Conservation (phyloP, 176 grass and related monocot genomes). For the Avena eriantha region DNA sequence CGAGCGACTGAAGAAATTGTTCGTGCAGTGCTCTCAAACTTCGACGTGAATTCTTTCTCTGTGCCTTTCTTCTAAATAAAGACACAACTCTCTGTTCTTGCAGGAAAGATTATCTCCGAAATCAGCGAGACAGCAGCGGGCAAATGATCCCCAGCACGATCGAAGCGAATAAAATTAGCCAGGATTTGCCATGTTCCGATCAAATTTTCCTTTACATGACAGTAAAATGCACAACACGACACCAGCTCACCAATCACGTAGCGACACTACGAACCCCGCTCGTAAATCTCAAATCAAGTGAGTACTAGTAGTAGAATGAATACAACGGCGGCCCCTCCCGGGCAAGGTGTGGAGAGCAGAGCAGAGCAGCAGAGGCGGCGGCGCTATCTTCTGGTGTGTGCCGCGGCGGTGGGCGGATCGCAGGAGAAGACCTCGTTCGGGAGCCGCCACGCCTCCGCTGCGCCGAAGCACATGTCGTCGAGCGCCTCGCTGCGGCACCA, state of each 20-base stretch:
- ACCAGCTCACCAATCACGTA: background rate
- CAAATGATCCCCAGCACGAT: background rate
- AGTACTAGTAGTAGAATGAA: background rate
- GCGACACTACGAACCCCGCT: background rate
- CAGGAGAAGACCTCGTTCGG: conserved; percentile 83
- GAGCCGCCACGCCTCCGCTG: conserved; percentile 80
- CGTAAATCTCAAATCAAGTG: background rate
- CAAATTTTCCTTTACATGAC: conserved; percentile 12
- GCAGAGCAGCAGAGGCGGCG: background rate
- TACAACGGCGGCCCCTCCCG: background rate
- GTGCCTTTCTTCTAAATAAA: background rate
- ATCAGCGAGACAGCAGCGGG: background rate
- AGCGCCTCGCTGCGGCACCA: conserved; percentile 87
- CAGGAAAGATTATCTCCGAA: background rate
- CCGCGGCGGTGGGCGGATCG: conserved; percentile 38
- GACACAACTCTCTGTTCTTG: background rate
- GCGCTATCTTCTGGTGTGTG: conserved; percentile 32
- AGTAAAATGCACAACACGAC: background rate
- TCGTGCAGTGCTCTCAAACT: background rate
- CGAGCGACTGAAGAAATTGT: background rate
- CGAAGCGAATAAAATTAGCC: background rate
- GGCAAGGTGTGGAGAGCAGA: background rate
- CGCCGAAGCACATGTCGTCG: conserved; percentile 95
- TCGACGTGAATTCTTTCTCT: background rate
- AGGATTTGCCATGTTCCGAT: background rate